Evolutionary conservation across 169 alveolate species (phyloP), one percentile per base, ranked within the genome.

Genomic region (Plasmodium sp.): DNA sequence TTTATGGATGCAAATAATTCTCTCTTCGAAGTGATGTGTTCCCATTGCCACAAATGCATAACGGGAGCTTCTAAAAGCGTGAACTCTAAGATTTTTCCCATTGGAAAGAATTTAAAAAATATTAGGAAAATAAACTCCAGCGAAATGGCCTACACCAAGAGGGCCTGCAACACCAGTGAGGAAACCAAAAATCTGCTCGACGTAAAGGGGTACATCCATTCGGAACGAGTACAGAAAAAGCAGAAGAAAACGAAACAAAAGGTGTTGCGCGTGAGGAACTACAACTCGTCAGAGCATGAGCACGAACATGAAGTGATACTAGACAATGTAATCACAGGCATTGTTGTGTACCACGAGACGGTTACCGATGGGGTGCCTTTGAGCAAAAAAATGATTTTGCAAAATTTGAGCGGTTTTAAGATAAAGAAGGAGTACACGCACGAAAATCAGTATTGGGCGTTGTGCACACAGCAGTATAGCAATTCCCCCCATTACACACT

Each of bases 161-260:
- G 36, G 43, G 43, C 34, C 18, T 84, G 72, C 16, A 84, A 84
- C 16, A 48, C 36, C 56, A 58, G 33, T 85, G 85, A 48, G 43
- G 81, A 33, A 54, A 51, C 27, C 10, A 36, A 85, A 36, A 85
- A 75, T 45, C 14, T 33, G 14, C 45, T 7, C 31, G 93, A 45
- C 51, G 92, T 81, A 6, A 92, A 83, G 56, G 95, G 95, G 73
- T 92, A 92, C 41, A 92, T 92, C 67, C 95, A 92, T 83, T 92
- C 95, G 1, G 95, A 92, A 92, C 81, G 58, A 7, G 48, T 92
- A 92, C 92, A 81, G 34, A 79, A 92, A n/a, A 92, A 92, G 75
- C 74, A 81, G 33, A 92, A 79, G 51, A 56, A 54, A 62, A 80
- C 58, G 4, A 90, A 81, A 51, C 85, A 92, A 51, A 92, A 43